phyloP scores from a whole-genome alignment of 1,284 basidiomycete species.

The Vanrija sp. region DNA sequence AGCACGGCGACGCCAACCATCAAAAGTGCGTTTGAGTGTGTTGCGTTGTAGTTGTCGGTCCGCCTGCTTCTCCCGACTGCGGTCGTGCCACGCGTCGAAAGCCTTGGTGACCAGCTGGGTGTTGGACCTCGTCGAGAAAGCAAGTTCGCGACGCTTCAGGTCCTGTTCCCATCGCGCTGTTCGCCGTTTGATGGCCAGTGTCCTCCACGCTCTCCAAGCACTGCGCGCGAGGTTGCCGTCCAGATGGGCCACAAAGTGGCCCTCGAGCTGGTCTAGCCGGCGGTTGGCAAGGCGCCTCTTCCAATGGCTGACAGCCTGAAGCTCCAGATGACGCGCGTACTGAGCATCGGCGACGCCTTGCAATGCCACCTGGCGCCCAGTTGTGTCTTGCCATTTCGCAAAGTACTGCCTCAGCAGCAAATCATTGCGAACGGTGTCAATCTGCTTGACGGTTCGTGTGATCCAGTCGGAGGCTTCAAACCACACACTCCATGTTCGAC shows the following conservation, averaged over 20 bases:
- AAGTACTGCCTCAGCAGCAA: constrained; percentile 40
- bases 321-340: constrained; percentile 20
- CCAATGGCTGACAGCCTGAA: constrained; percentile 23
- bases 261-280: constrained; percentile 16
- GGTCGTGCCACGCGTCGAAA: constrained; percentile 18
- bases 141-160: constrained; percentile 23
- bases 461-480: constrained; percentile 35
- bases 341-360: constrained; percentile 37
- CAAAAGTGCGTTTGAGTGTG: too few relatives aligned
- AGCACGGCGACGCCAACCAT: too few relatives aligned
- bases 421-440: constrained; percentile 34
- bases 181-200: constrained; percentile 16
- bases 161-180: constrained; percentile 36
- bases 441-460: constrained; percentile 35
- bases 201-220: constrained; percentile 28
- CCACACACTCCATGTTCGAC: constrained; percentile 45
- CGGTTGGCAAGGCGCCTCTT: constrained; percentile 13
- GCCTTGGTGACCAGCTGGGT: constrained; percentile 9
- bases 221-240: background rate
- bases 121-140: background rate
- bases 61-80: too few relatives aligned
- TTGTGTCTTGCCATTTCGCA: constrained; percentile 27
- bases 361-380: constrained; percentile 21
- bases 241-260: background rate
- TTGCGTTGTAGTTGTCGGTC: too few relatives aligned